These are phyloP conservation scores for Globisporangium yorkense DNA, from an alignment of 352 stramenopile genomes.

Conservation along the genomic window DNA sequence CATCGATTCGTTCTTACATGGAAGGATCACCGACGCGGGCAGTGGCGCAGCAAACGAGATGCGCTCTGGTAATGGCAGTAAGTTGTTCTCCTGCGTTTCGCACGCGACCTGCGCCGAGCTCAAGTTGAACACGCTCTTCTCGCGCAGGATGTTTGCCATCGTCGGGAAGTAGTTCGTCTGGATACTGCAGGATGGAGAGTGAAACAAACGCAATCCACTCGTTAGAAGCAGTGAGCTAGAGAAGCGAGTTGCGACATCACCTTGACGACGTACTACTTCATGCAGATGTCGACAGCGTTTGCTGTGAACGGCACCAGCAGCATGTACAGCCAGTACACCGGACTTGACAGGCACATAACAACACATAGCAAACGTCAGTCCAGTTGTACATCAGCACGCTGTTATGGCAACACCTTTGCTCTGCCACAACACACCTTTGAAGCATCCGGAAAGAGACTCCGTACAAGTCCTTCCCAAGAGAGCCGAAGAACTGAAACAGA, in stretches of 20 bases:
- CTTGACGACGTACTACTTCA: constrained; percentile 51
- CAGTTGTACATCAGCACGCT: background rate
- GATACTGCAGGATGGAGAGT: constrained; percentile 21
- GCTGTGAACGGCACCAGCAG: constrained; percentile 54
- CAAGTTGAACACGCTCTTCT: constrained; percentile 42
- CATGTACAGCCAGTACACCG: constrained; percentile 64
- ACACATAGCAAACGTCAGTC: background rate
- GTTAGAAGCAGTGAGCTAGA: no score
- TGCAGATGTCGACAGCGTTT: constrained; percentile 51
- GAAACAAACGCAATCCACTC: background rate
- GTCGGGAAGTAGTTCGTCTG: constrained; percentile 62
- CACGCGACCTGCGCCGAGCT: constrained; percentile 37
- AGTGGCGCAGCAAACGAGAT: constrained; percentile 8
- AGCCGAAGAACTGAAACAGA: constrained; percentile 44
- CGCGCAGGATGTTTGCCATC: constrained; percentile 57
- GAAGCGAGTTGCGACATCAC: no score
- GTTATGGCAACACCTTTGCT: no score
- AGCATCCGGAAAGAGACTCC: constrained; percentile 56
- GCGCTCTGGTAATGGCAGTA: constrained; percentile 3
- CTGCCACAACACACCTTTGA: constrained; percentile 22
- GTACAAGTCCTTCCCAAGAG: constrained; percentile 42
- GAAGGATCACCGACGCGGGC: constrained; percentile 17
- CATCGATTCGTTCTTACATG: constrained; percentile 22
- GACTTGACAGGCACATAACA: constrained; percentile 15
- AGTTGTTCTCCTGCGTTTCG: constrained; percentile 16